These are phyloP conservation scores for Vitis labrusca DNA, from an alignment of 164 flowering plant species.

Conservation along the genomic window DNA sequence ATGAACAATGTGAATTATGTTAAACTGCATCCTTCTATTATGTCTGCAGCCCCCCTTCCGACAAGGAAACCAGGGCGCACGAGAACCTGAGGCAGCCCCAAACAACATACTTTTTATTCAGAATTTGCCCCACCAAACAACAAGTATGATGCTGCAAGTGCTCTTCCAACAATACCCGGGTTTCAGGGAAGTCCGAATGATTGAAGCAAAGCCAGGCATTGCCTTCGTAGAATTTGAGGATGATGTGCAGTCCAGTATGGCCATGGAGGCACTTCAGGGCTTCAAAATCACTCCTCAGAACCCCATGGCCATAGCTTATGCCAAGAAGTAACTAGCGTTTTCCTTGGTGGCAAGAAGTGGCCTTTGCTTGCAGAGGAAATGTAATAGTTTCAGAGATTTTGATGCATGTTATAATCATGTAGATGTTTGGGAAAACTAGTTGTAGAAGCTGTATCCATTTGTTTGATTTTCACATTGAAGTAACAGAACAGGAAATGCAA, in stretches of 20 bases:
- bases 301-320: constrained; percentile 77
- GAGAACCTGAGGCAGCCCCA: constrained; percentile 59
- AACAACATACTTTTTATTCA: constrained; percentile 87
- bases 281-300: constrained; percentile 83
- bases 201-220: constrained; percentile 97
- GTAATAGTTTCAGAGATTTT: constrained; percentile 3
- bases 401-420: constrained; percentile 6
- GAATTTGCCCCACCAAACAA: constrained; percentile 87
- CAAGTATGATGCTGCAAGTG: constrained; percentile 73
- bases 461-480: too few species aligned
- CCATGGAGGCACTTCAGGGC: constrained; percentile 94
- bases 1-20: not conserved
- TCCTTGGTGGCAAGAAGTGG: too few species aligned
- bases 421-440: constrained; percentile 3
- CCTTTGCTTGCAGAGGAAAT: constrained; percentile 1
- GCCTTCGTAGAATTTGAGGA: constrained; percentile 96
- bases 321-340: constrained; percentile 59
- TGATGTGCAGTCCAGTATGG: constrained; percentile 74
- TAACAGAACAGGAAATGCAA: too few species aligned
- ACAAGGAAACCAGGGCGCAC: constrained; percentile 49
- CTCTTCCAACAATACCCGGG: constrained; percentile 93
- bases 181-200: constrained; percentile 86
- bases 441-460: not conserved
- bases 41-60: constrained; percentile 54
- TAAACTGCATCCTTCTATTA: not conserved